phyloP scores from a whole-genome alignment of 2,329 filamentous ascomycete species.

The Monilinia fructicola region DNA sequence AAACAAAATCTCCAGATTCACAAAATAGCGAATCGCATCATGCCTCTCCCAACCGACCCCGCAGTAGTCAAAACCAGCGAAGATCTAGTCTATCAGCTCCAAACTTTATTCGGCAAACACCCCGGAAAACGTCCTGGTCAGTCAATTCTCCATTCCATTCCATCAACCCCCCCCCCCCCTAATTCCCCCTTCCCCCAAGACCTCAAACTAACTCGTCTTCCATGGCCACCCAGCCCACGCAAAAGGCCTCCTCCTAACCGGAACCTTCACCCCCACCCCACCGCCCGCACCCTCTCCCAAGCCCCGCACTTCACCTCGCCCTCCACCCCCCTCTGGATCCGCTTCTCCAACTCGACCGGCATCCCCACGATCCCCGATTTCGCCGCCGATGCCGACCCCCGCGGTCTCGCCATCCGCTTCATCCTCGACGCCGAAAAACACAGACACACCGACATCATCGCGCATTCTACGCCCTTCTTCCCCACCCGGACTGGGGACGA shows the following conservation, averaged over 20 bases:
- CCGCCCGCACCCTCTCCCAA: slow-evolving; percentile 43
- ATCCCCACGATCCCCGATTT: slow-evolving; percentile 52
- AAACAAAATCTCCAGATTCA: neutral
- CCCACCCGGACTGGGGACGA: slow-evolving; percentile 52
- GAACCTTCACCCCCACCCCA: slow-evolving; percentile 52
- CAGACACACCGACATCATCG: slow-evolving; percentile 56
- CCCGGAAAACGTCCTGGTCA: slow-evolving; percentile 20
- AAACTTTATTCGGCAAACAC: slow-evolving; percentile 21
- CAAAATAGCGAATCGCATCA: neutral
- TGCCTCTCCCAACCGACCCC: slow-evolving; percentile 23
- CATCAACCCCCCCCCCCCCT: neutral
- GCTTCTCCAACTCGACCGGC: slow-evolving; percentile 54
- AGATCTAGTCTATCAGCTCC: slow-evolving; percentile 7
- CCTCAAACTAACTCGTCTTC: slow-evolving; percentile 28
- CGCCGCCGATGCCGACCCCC: slow-evolving; percentile 49
- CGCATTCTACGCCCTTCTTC: slow-evolving; percentile 54
- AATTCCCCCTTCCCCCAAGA: neutral
- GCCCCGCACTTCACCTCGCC: slow-evolving; percentile 50
- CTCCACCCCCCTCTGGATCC: slow-evolving; percentile 46
- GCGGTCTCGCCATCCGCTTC: slow-evolving; percentile 52
- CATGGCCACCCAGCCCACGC: slow-evolving; percentile 46
- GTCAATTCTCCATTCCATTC: neutral
- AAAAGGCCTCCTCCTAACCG: slow-evolving; percentile 52
- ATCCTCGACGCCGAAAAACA: slow-evolving; percentile 43
- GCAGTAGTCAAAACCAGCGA: slow-evolving; percentile 18